Percentiles rank a stretch among this genome's conserved stretches.
These are phyloP conservation scores for Colletotrichum sp. DNA, from an alignment of 2,329 filamentous ascomycete species.

Conservation along the genomic window DNA sequence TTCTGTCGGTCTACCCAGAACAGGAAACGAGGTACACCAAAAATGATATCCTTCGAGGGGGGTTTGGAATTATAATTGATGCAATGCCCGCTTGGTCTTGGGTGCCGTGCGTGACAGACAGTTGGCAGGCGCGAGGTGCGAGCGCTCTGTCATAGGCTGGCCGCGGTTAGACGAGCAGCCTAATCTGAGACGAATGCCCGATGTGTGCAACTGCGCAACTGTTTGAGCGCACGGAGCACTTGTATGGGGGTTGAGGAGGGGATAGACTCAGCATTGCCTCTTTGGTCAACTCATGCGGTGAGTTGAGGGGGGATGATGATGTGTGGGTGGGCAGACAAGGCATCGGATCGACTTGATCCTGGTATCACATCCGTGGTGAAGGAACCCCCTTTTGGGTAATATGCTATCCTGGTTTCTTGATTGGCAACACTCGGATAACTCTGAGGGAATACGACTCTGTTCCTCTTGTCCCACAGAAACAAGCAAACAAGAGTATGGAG, in stretches of 20 bases:
- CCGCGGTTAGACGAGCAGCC: slow-evolving; percentile 17
- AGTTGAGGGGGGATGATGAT: neutral
- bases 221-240: slow-evolving; percentile 21
- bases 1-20: neutral
- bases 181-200: slow-evolving; percentile 20
- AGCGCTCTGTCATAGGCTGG: slow-evolving; percentile 18
- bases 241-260: neutral
- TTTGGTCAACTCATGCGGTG: slow-evolving; percentile 17
- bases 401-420: neutral
- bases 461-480: neutral
- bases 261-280: slow-evolving; percentile 9
- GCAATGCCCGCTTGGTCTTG: neutral
- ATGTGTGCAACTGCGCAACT: slow-evolving; percentile 20
- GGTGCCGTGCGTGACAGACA: slow-evolving; percentile 7
- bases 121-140: slow-evolving; percentile 5
- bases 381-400: neutral
- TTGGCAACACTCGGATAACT: neutral
- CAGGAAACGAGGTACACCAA: neutral
- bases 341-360: slow-evolving; percentile 14
- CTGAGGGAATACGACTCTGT: neutral
- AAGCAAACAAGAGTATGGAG: slow-evolving; percentile 7
- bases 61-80: slow-evolving; percentile 14
- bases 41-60: neutral
- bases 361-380: neutral
- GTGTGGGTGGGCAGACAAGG: neutral